Evolutionary conservation across 164 flowering plant species (phyloP).

Genomic region (Brasenia schreberi): DNA sequence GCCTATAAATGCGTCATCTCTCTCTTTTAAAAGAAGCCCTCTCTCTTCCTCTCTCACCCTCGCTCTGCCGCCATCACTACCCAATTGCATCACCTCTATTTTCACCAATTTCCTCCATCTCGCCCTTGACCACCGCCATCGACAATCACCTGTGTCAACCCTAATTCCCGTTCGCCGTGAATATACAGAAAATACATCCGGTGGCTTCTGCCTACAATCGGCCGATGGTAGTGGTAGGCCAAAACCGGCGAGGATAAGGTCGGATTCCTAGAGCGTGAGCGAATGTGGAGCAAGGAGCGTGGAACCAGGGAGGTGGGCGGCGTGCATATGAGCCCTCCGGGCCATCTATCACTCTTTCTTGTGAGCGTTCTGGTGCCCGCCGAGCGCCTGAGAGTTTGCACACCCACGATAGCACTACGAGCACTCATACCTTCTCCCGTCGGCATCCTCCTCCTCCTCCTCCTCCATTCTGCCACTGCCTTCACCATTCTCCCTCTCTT

Average conservation of each 20-base stretch:
- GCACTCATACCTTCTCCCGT: conserved; percentile 51
- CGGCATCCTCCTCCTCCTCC: conserved; percentile 3
- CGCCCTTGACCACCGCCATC: too few relatives aligned
- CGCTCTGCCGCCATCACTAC: too few relatives aligned
- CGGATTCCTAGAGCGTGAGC: conserved; percentile 6
- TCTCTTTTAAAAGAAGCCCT: too few relatives aligned
- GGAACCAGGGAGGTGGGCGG: conserved; percentile 17
- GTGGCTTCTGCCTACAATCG: neutral
- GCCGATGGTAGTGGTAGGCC: neutral
- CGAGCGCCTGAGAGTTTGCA: conserved; percentile 83
- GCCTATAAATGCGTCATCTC: too few relatives aligned
- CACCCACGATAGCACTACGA: conserved; percentile 73
- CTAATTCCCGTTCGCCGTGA: too few relatives aligned
- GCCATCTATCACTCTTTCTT: conserved; percentile 73
- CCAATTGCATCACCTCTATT: too few relatives aligned
- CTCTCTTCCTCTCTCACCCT: too few relatives aligned
- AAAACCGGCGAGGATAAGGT: neutral
- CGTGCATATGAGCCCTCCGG: conserved; percentile 53
- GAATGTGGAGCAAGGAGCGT: conserved; percentile 12
- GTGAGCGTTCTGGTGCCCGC: conserved; percentile 91
- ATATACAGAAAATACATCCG: too few relatives aligned
- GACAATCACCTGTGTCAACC: too few relatives aligned
- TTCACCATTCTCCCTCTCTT: conserved; percentile 8
- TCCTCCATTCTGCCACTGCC: too few relatives aligned
- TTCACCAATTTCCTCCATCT: too few relatives aligned